Base-by-base conservation (phyloP, 2,329 filamentous ascomycete species). In the Diaporthe destruens region DNA sequence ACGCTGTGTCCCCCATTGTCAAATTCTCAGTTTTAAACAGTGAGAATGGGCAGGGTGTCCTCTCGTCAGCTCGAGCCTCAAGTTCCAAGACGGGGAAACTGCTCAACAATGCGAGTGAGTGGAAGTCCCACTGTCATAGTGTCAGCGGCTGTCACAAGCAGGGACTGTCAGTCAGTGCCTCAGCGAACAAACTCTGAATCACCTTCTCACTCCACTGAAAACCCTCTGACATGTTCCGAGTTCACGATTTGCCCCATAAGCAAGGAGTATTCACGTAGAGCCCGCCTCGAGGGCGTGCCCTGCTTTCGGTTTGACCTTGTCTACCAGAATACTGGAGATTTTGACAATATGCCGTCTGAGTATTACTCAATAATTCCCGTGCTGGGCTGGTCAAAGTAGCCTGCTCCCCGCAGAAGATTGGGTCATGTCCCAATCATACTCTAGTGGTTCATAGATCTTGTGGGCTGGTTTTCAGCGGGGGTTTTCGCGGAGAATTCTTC, bases 301-400 rank as follows among this genome's bases (percentile, higher is more conserved):
- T 61, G 55, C 44, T 54, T 61, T 6, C 42, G 23, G 5, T 32
- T 18, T 34, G 67, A 69, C 34, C 23, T 53, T 9, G 55, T 34
- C 5, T 23, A 47, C 32, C 29, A 34, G 7, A 53, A 8, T 5
- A 36, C 67, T 16, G 55, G 23, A n/a, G 68, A 23, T 16, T 61
- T 61, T 36, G 55, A 70, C 18, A 18, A n/a, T 20, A 23, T 54
- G 55, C 55, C 16, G 32, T 70, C 34, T 49, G 68, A 61, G n/a
- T 70, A 20, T 44, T 70, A 44, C 44, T n/a, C n/a, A 51, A 34
- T 44, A 29, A 23, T 18, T n/a, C 16, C 44, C 23, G 9, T 16
- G 59, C 34, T 36, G 44, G 32, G 32, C 7, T 39, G 29, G n/a
- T 25, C 47, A 39, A 18, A 39, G 32, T n/a, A 39, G 47, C 32